These are phyloP conservation scores for Russula compacta DNA, from an alignment of 768 basidiomycete genomes.

Conservation along the genomic window DNA sequence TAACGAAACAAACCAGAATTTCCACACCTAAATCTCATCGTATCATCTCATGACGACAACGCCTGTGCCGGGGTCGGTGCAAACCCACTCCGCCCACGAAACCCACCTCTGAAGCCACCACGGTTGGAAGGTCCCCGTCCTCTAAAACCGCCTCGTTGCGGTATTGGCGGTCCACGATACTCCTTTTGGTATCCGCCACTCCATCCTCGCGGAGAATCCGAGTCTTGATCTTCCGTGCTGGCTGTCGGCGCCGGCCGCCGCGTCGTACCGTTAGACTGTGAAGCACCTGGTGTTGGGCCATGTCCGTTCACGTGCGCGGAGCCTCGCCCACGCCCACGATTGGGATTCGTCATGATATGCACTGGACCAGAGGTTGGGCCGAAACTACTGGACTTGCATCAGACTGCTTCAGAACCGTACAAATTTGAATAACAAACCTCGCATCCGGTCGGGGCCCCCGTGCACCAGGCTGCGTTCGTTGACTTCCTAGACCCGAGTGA, in stretches of 20 bases:
- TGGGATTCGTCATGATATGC: conserved; percentile 73
- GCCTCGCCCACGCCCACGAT: conserved; percentile 36
- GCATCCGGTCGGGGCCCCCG: conserved; percentile 39
- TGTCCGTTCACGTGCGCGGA: conserved; percentile 18
- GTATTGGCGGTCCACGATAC: conserved; percentile 12
- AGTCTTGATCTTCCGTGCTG: conserved; percentile 14
- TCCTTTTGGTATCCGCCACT: background rate
- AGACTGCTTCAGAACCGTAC: background rate
- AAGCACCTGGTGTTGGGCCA: conserved; percentile 20
- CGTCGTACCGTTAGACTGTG: conserved; percentile 14
- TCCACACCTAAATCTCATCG: background rate
- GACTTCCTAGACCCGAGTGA: conserved; percentile 46
- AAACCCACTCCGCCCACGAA: conserved; percentile 23
- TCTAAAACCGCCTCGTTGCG: conserved; percentile 25
- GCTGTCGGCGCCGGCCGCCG: background rate
- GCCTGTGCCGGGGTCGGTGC: background rate
- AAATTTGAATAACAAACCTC: conserved; percentile 25
- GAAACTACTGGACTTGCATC: conserved; percentile 3
- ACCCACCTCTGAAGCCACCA: conserved; percentile 24
- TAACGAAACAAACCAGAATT: background rate
- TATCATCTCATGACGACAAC: conserved; percentile 6
- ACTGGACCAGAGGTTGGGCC: conserved; percentile 35
- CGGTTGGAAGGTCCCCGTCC: conserved; percentile 24
- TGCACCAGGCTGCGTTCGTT: conserved; percentile 53
- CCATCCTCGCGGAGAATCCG: conserved; percentile 14